Base-by-base conservation (phyloP, 2,329 filamentous ascomycete genomes). In the Xylaria sp. region DNA sequence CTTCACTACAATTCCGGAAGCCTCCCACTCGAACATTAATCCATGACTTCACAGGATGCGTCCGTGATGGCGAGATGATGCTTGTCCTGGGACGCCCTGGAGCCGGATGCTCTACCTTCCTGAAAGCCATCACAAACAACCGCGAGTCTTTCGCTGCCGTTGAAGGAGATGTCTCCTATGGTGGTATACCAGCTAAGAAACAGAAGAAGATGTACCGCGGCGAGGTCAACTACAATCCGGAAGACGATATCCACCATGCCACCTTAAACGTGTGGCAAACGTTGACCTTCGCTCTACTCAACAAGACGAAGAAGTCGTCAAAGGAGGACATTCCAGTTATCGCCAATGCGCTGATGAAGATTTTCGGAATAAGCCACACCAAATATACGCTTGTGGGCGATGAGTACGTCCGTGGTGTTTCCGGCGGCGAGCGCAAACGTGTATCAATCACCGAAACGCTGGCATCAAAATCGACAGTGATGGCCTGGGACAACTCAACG, bases 401-500 rank as follows among this genome's bases (percentile, higher is more conserved):
- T 75, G 89, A 91, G 70, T 86, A 82, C 74, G 86, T 90, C 7
- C 88, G 91, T 56, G 92, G 92, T 78, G 90, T 95, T 0, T 92
- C 90, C 56, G 93, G 93, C 74, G 93, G 93, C 67, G 93, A 96
- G 81, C 83, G 92, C 46, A 95, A 94, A 79, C 90, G 92, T 76
- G 92, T 94, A 9, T 91, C 89, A 25, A 94, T 95, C 71, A 91
- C 91, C 1, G 92, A 95, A 79, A 92, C 91, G 0, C 81, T 95
- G 25, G 90, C 91, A 4, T 91, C 91, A 7, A 91, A 92, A 78
- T 89, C 89, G 0, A 89, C 90, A 0, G 90, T 94, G 1, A 89
- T 92, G 41, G 91, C 90, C 71, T 94, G 91, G 91, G 92, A 95
- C 74, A 95, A 95, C 78, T 91, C 88, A 0, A 95, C 92, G 0